A percentile compares a stretch with the other conserved stretches of the same genome.
These are phyloP conservation scores for Kentomonas sorsogonicus DNA, from an alignment of 208 protist genomes.

Conservation along the genomic window DNA sequence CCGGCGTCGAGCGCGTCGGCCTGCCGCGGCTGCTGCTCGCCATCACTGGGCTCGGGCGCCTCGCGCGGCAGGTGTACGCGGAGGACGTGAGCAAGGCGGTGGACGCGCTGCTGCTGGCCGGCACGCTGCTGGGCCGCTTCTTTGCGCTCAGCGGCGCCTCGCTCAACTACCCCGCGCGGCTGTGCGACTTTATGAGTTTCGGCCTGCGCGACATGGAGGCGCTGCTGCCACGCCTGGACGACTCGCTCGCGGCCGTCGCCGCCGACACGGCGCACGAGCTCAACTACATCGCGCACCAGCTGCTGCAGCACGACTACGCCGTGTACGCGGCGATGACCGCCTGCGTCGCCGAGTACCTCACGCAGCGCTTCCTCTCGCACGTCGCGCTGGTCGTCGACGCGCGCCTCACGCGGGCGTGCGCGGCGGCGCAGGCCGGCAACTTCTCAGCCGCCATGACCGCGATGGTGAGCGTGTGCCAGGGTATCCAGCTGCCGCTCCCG, in stretches of 20 bases:
- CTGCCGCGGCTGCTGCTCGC: conserved; percentile 38
- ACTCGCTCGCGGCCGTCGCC: conserved; percentile 12
- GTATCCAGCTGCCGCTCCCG: conserved; percentile 34
- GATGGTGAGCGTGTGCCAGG: conserved; percentile 50
- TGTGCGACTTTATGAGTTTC: conserved; percentile 40
- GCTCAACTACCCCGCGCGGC: conserved; percentile 18
- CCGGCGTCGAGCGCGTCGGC: conserved; percentile 12
- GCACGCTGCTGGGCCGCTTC: conserved; percentile 29
- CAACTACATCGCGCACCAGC: conserved; percentile 42
- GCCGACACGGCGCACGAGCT: conserved; percentile 37
- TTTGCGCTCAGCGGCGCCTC: conserved; percentile 7
- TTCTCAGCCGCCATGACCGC: conserved; percentile 51
- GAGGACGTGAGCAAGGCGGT: conserved; percentile 42
- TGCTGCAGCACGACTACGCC: conserved; percentile 39
- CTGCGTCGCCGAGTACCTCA: conserved; percentile 63
- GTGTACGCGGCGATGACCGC: conserved; percentile 49
- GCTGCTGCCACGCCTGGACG: conserved; percentile 21
- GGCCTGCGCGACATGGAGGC: conserved; percentile 8
- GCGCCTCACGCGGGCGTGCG: conserved; percentile 50
- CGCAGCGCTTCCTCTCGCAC: conserved; percentile 36
- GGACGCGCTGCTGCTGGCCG: conserved; percentile 47
- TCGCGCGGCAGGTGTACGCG: conserved; percentile 61
- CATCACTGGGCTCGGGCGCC: conserved; percentile 36
- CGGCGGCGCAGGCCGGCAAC: conserved; percentile 48
- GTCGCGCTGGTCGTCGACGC: conserved; percentile 43